Percentiles rank a stretch among this genome's conserved stretches.
These are phyloP conservation scores for Thraustochytrium striatum DNA, from an alignment of 352 stramenopile genomes.

Conservation along the genomic window DNA sequence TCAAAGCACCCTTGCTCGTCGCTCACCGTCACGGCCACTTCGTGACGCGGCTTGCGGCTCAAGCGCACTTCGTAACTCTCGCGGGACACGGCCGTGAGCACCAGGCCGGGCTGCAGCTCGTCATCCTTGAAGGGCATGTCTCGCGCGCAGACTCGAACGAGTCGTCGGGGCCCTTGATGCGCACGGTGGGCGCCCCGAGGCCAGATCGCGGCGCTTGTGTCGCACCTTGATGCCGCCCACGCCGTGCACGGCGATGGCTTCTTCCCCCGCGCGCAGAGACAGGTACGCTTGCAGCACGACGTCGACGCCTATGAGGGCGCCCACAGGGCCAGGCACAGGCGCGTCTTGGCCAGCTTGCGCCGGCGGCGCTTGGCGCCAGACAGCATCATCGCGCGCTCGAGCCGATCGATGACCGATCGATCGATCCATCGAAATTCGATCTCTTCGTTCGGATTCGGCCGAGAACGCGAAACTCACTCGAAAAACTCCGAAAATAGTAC, in stretches of 20 bases:
- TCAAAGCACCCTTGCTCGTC: constrained; percentile 41
- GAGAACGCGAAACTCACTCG: too few species aligned
- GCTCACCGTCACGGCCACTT: constrained; percentile 29
- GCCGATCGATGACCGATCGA: too few species aligned
- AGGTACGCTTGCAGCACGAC: constrained; percentile 29
- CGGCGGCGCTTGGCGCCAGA: too few species aligned
- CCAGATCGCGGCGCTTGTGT: background rate
- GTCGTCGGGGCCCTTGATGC: too few species aligned
- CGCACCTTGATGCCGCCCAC: background rate
- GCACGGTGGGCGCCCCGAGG: background rate
- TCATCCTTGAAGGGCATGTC: too few species aligned
- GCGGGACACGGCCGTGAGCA: constrained; percentile 26
- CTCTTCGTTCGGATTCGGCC: too few species aligned
- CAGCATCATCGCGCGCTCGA: too few species aligned
- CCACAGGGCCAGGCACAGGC: too few species aligned
- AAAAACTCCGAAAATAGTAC: too few species aligned
- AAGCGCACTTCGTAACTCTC: constrained; percentile 27
- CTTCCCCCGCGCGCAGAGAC: background rate
- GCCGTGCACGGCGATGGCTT: background rate
- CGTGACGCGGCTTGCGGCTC: background rate
- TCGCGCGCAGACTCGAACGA: too few species aligned
- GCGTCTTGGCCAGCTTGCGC: too few species aligned
- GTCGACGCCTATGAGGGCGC: constrained; percentile 8
- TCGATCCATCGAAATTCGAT: too few species aligned
- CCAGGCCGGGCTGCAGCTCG: background rate